These are phyloP conservation scores for Cyberlindnera misumaiensis DNA, from an alignment of 805 yeast genomes.

Conservation along the genomic window DNA sequence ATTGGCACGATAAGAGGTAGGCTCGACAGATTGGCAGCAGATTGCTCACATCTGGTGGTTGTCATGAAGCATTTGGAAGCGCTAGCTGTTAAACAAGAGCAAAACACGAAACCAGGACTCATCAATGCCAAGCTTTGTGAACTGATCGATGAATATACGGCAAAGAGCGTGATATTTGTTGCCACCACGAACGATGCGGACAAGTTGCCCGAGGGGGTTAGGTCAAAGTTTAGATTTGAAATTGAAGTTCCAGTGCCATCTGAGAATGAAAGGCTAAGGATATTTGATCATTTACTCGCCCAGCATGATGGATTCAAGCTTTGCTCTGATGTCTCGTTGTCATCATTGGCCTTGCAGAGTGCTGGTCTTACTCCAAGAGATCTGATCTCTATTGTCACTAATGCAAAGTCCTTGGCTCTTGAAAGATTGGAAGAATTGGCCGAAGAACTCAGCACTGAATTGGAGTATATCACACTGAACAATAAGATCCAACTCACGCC, in stretches of 20 bases:
- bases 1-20: slow-evolving; percentile 73
- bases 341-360: slow-evolving; percentile 68
- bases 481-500: slow-evolving; percentile 50
- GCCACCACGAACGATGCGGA: slow-evolving; percentile 70
- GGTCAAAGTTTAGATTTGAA: slow-evolving; percentile 72
- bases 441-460: slow-evolving; percentile 7
- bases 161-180: slow-evolving; percentile 41
- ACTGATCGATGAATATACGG: slow-evolving; percentile 47
- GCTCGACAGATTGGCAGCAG: slow-evolving; percentile 53
- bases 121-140: slow-evolving; percentile 46
- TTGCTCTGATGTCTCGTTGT: slow-evolving; percentile 46
- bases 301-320: slow-evolving; percentile 18
- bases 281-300: slow-evolving; percentile 48
- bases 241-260: slow-evolving; percentile 69
- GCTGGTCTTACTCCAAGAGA: slow-evolving; percentile 92
- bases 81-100: slow-evolving; percentile 60
- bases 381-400: slow-evolving; percentile 59
- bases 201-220: slow-evolving; percentile 53
- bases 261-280: slow-evolving; percentile 62
- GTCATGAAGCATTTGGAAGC: slow-evolving; percentile 70
- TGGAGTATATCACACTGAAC: slow-evolving; percentile 27
- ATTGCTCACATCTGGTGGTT: slow-evolving; percentile 42
- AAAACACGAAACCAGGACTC: slow-evolving; percentile 33
- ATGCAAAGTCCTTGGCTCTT: slow-evolving; percentile 53
- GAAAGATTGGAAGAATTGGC: slow-evolving; percentile 36